Conservation (phyloP, 495 filamentous ascomycete species). For the Hypoxylon rickii region DNA sequence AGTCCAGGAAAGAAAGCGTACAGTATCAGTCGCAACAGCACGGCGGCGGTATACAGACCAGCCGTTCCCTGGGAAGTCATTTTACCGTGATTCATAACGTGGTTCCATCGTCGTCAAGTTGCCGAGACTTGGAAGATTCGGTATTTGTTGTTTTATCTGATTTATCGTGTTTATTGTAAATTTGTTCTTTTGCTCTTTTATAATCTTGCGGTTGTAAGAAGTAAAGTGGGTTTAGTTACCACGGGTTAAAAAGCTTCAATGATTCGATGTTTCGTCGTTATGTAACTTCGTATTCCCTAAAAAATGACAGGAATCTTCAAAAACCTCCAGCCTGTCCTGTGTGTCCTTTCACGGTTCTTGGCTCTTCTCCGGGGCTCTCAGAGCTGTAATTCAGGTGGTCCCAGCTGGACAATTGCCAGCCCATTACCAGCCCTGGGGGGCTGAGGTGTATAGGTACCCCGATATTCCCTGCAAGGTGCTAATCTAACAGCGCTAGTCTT, state of each 20-base stretch:
- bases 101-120: conserved; percentile 61
- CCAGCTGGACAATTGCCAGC: no score
- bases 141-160: no score
- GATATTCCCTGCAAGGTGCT: neutral
- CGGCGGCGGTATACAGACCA: conserved; percentile 74
- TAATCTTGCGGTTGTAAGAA: no score
- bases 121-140: neutral
- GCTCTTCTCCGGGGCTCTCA: conserved; percentile 27
- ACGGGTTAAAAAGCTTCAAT: neutral
- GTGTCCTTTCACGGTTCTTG: conserved; percentile 12
- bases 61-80: conserved; percentile 64
- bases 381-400: no score
- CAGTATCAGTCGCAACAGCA: conserved; percentile 78
- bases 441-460: no score
- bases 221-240: no score
- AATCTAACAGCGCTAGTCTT: conserved; percentile 12
- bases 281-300: conserved; percentile 19
- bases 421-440: no score
- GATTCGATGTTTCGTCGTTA: neutral
- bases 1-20: conserved; percentile 81
- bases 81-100: conserved; percentile 54
- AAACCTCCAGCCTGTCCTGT: conserved; percentile 9
- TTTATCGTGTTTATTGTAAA: no score
- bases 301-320: conserved; percentile 5
- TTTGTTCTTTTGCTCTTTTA: no score